These are phyloP conservation scores for Beta lomatogona DNA, from an alignment of 179 eudicot species.

Conservation along the genomic window DNA sequence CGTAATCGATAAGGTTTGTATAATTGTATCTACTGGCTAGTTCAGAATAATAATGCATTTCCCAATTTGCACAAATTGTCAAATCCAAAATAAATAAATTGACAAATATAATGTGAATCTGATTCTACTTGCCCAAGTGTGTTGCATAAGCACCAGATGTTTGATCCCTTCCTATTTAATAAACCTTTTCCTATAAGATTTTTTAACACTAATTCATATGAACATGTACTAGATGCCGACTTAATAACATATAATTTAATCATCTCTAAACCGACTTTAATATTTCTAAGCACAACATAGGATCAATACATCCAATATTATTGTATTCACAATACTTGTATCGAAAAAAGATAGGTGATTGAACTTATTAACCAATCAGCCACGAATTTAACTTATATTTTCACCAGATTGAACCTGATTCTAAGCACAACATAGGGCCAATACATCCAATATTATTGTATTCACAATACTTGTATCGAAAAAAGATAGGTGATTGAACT, in stretches of 20 bases:
- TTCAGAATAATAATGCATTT: not conserved
- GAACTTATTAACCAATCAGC: no score
- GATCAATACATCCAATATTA: not conserved
- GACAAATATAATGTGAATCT: not conserved
- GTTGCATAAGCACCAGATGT: slow-evolving; percentile 4
- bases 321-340: no score
- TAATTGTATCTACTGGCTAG: no score
- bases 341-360: no score
- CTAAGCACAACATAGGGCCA: not conserved
- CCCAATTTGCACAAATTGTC: slow-evolving; percentile 1
- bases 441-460: not conserved
- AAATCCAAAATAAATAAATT: not conserved
- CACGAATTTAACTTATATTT: no score
- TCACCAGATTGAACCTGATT: no score
- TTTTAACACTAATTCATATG: no score
- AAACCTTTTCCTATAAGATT: no score
- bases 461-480: no score
- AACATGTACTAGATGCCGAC: not conserved
- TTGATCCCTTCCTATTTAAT: not conserved
- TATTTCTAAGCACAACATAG: not conserved
- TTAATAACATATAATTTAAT: not conserved
- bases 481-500: no score
- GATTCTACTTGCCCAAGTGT: not conserved
- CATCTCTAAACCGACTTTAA: not conserved
- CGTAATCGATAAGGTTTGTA: slow-evolving; percentile 5